Base-by-base conservation (phyloP, 1,139 yeast genomes). In the Yamadazyma trypodendri region DNA sequence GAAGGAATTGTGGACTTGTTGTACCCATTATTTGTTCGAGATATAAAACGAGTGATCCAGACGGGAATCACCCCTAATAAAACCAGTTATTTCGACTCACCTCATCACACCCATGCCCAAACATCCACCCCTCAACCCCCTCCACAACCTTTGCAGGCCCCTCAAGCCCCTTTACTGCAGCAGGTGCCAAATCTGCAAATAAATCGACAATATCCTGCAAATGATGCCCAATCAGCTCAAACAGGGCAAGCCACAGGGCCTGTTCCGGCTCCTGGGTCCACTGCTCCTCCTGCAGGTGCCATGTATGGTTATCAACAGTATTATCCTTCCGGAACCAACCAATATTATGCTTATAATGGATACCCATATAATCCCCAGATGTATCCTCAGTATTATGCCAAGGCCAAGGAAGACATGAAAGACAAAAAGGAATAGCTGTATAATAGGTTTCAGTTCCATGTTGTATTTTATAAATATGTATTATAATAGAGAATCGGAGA, bases 11-110 rank as follows among this genome's bases (percentile, higher is more conserved):
- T 84, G 29, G 96, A 89, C 56, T 60, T 83, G 48, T 72, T 90
- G 48, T 89, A 87, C 57, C 97, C 97, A 1, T 70, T 89, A 45
- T 88, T 89, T 63, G 96, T 88, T 31, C 78, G 86, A 47, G 95
- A 89, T 60, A 87, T 88, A 52, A 85, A 85, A 57, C 62, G 79
- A 52, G 83, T 81, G 28, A 78, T 84, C 38, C 81, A 69, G 47
- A 69, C 75, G 2, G 77, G 77, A 8, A 73, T 70, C 9, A 68
- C 73, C n/a, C 75, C 76, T 13, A 45, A 42, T 33, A 42, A 53
- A 13, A 6, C 46, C 6, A 37, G 50, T 9, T 36, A 44, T 18
- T 50, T 49, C 43, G 64, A 54, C 45, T 59, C 56, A 43, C 59
- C 51, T 35, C 56, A 21, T 40, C 46, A 29, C 21, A n/a, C 15